Conservation (phyloP, 352 stramenopile species). For the Globisporangium recalcitrans region DNA sequence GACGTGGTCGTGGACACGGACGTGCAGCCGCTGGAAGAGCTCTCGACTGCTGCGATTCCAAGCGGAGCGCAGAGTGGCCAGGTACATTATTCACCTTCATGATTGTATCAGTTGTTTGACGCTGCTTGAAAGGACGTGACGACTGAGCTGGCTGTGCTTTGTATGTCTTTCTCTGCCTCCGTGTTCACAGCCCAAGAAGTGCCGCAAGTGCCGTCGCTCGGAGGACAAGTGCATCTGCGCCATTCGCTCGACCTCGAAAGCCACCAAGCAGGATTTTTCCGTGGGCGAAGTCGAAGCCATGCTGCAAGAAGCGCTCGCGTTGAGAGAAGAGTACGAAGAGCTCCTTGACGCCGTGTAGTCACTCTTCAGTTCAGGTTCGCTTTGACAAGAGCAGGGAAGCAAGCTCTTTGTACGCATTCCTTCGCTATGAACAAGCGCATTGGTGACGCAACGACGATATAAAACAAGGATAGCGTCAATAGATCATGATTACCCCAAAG, state of each 20-base stretch:
- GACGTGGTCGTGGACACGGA: conserved; percentile 61
- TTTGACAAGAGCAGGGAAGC: not conserved
- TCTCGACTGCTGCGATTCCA: conserved; percentile 18
- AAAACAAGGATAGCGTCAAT: not conserved
- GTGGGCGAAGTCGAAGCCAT: conserved; percentile 52
- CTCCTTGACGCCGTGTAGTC: conserved; percentile 35
- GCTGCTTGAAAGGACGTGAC: too few species aligned
- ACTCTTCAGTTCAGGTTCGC: not conserved
- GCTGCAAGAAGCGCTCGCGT: conserved; percentile 61
- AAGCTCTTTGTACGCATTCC: too few species aligned
- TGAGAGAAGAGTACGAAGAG: conserved; percentile 69
- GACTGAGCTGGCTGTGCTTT: too few species aligned
- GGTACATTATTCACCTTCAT: not conserved
- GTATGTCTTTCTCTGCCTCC: too few species aligned
- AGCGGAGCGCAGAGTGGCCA: not conserved
- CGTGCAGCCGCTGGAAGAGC: conserved; percentile 23
- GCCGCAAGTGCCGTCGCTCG: conserved; percentile 65
- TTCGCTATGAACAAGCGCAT: not conserved
- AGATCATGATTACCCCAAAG: not conserved
- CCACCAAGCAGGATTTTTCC: conserved; percentile 36
- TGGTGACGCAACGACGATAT: not conserved
- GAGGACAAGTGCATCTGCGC: conserved; percentile 61
- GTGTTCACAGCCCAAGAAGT: conserved; percentile 28
- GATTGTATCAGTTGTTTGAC: not conserved
- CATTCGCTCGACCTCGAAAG: conserved; percentile 14